These are phyloP conservation scores for Zhuliangozyma blackwelliae DNA, from an alignment of 1,139 yeast species.

Conservation along the genomic window DNA sequence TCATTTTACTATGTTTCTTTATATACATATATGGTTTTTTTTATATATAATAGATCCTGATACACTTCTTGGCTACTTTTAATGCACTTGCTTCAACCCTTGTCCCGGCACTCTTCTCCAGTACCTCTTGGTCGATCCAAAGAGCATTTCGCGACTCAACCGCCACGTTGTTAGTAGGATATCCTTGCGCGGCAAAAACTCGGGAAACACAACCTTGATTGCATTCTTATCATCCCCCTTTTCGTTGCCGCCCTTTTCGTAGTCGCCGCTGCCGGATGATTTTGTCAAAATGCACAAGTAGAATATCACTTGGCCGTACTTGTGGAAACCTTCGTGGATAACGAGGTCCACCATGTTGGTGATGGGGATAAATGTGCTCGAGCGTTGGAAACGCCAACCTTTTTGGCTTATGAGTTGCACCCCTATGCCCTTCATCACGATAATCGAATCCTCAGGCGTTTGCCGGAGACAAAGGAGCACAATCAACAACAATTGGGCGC, in stretches of 20 bases:
- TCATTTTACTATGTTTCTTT: background rate
- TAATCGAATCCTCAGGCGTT: slow-evolving; percentile 28
- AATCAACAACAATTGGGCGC: slow-evolving; percentile 1
- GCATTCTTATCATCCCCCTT: slow-evolving; percentile 21
- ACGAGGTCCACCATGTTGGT: slow-evolving; percentile 54
- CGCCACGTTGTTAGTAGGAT: slow-evolving; percentile 38
- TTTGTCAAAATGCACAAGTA: slow-evolving; percentile 56
- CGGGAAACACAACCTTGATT: slow-evolving; percentile 48
- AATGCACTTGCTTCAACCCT: slow-evolving; percentile 22
- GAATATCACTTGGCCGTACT: slow-evolving; percentile 56
- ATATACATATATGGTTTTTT: background rate
- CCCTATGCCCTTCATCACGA: slow-evolving; percentile 37
- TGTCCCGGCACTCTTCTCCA: slow-evolving; percentile 46
- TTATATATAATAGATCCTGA: background rate
- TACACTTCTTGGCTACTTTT: background rate
- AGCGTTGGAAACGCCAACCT: slow-evolving; percentile 24
- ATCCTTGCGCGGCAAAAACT: slow-evolving; percentile 42
- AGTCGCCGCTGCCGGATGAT: slow-evolving; percentile 1
- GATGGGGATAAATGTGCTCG: slow-evolving; percentile 44
- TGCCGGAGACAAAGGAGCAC: slow-evolving; percentile 17
- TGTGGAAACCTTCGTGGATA: slow-evolving; percentile 65
- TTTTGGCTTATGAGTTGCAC: slow-evolving; percentile 27
- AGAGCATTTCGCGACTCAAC: slow-evolving; percentile 33
- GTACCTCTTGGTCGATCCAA: slow-evolving; percentile 32
- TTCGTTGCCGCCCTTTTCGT: slow-evolving; percentile 7